Evolutionary conservation across 1,284 basidiomycete species (phyloP), one percentile per base, ranked within the genome.

Genomic region (Cystobasidium pallidum): DNA sequence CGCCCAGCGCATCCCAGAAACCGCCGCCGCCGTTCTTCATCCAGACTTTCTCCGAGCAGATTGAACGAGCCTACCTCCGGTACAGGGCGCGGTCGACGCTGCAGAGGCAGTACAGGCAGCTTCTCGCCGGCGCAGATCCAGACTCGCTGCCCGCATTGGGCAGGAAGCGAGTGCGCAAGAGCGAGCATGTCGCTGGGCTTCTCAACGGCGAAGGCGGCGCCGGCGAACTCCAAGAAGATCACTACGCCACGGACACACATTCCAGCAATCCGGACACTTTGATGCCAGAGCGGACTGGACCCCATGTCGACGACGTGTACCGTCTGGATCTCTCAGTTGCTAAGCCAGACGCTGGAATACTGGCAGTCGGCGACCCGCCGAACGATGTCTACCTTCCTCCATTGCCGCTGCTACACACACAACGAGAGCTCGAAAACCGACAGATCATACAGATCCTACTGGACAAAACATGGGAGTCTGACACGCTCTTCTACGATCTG

Each of bases 321-420:
- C 59, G 59, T n/a, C 36, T 63, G 41, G 59, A 71, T n/a, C 61
- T 71, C 0, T 51, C 55, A 26, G 61, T 59, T 10, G 68, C 68
- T 4, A 62, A 63, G 24, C 68, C 68, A 51, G 68, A 71, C 24
- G 54, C 68, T 30, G 58, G 54, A 19, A 57, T 64, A 34, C 59
- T 71, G 7, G 68, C 55, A 15, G 43, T 71, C 32, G 68, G 68
- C 15, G 68, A 71, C 32, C 49, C 68, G 15, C 59, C 68, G 3
- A 32, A 13, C 19, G 68, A 71, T 49, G 61, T 71, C 61, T 71
- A 71, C 61, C 61, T 71, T 3, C 68, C 68, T 43, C 49, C 64
- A 19, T 4, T 28, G n/a, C 28, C 54, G 17, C 24, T 55, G n/a
- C 34, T 30, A 26, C 4, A 24, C 26, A 21, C 51, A 34, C 52